Conservation (phyloP, 305 asterid genomes). For the Fraxinus greggii region DNA sequence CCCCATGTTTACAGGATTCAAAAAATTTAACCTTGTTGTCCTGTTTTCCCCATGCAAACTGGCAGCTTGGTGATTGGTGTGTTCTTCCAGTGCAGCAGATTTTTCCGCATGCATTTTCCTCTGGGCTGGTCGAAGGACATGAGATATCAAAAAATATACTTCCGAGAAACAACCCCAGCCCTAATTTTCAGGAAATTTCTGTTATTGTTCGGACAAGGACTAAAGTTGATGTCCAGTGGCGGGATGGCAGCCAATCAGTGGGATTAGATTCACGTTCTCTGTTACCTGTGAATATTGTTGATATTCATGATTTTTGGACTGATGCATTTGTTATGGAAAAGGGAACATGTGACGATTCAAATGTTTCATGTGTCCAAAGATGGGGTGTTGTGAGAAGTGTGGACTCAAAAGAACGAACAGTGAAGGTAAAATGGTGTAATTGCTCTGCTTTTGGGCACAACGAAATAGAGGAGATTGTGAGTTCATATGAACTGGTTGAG, state of each 20-base stretch:
- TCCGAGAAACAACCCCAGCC: conserved; percentile 20
- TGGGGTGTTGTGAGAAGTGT: conserved; percentile 76
- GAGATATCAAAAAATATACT: conserved; percentile 21
- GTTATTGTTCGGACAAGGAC: conserved; percentile 68
- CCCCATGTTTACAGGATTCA: conserved; percentile 50
- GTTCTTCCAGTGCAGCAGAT: conserved; percentile 35
- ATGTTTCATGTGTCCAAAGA: conserved; percentile 36
- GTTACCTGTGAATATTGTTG: conserved; percentile 55
- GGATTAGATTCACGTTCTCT: conserved; percentile 61
- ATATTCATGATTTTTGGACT: conserved; percentile 85
- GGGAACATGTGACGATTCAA: conserved; percentile 49
- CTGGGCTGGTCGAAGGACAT: conserved; percentile 27
- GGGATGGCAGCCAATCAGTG: conserved; percentile 66
- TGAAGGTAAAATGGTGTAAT: conserved; percentile 70
- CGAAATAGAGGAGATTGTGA: conserved; percentile 61
- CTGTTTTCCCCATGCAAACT: conserved; percentile 55
- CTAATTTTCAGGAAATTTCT: conserved; percentile 44
- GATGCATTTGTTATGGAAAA: conserved; percentile 74
- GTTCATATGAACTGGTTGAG: conserved; percentile 87
- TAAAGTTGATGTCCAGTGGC: conserved; percentile 82
- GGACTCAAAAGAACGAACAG: conserved; percentile 82
- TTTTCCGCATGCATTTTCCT: conserved; percentile 19
- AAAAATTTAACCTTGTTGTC: conserved; percentile 56
- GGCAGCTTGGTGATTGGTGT: conserved; percentile 98
- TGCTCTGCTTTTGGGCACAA: conserved; percentile 33